A percentile compares a stretch with the other conserved stretches of the same genome.
These are phyloP conservation scores for Phytophthora sp. DNA, from an alignment of 352 stramenopile genomes.

Conservation along the genomic window DNA sequence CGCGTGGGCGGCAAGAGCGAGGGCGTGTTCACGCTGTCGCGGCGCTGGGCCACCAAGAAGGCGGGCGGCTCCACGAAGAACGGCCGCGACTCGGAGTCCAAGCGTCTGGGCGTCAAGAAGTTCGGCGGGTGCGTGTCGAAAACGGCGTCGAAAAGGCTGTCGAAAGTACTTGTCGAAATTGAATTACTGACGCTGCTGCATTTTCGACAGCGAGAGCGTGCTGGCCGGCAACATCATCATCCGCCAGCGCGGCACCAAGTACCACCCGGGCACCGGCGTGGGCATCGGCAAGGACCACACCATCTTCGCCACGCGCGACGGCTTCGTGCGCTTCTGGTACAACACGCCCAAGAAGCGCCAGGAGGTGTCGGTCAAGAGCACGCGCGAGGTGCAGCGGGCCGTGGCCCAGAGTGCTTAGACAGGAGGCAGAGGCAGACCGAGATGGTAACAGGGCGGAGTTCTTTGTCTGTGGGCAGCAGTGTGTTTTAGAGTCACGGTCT, in stretches of 20 bases:
- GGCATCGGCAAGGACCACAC: slow-evolving; percentile 95
- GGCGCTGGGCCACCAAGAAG: slow-evolving; percentile 95
- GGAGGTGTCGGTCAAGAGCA: slow-evolving; percentile 87
- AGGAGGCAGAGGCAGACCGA: not conserved
- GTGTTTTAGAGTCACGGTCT: not conserved
- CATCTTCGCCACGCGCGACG: slow-evolving; percentile 89
- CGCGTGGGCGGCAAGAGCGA: slow-evolving; percentile 38
- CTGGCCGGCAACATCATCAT: slow-evolving; percentile 98
- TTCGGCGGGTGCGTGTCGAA: slow-evolving; percentile 93
- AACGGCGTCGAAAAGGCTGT: no score
- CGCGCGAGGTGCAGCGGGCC: slow-evolving; percentile 57
- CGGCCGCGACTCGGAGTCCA: slow-evolving; percentile 96
- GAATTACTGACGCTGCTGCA: no score
- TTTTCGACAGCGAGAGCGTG: slow-evolving; percentile 70
- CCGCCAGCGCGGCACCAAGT: slow-evolving; percentile 97
- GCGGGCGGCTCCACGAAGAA: slow-evolving; percentile 97
- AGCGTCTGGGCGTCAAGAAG: slow-evolving; percentile 98
- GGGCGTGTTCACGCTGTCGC: slow-evolving; percentile 54
- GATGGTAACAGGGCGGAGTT: slow-evolving; percentile 12
- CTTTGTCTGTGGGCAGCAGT: slow-evolving; percentile 4
- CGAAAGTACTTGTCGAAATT: not conserved
- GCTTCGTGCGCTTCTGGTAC: slow-evolving; percentile 93
- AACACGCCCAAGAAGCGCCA: slow-evolving; percentile 86
- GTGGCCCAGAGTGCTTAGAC: slow-evolving; percentile 33
- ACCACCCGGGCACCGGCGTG: slow-evolving; percentile 94